Evolutionary conservation across 2,329 filamentous ascomycete species (phyloP).

Genomic region (Spiromastix sp.): DNA sequence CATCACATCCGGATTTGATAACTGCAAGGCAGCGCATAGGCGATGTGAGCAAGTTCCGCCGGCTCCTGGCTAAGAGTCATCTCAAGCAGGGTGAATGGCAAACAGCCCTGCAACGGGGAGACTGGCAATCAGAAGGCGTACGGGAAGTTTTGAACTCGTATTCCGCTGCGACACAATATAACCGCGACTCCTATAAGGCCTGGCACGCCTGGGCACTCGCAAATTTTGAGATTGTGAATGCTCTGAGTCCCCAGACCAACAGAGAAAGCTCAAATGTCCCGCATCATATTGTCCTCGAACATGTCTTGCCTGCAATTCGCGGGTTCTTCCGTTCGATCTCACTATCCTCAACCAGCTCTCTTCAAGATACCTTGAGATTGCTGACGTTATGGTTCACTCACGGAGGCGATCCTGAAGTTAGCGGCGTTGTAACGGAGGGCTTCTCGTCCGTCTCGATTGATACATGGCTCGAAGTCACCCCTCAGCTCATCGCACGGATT

Average conservation of each 20-base stretch:
- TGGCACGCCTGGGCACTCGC: conserved; percentile 98
- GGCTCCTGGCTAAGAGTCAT: conserved; percentile 87
- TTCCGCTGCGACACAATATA: conserved; percentile 82
- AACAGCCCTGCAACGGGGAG: conserved; percentile 69
- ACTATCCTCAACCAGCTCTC: conserved; percentile 77
- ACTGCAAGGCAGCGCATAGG: conserved; percentile 31
- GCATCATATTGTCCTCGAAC: conserved; percentile 62
- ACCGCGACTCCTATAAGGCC: conserved; percentile 94
- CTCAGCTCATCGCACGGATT: conserved; percentile 92
- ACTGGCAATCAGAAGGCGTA: conserved; percentile 80
- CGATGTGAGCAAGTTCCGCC: conserved; percentile 48
- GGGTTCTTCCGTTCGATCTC: conserved; percentile 98
- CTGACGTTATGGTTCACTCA: conserved; percentile 95
- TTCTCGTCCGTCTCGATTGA: conserved; percentile 89
- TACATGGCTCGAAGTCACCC: conserved; percentile 97
- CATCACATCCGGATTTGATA: conserved; percentile 29
- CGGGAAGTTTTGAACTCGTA: conserved; percentile 87
- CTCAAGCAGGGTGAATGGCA: conserved; percentile 96
- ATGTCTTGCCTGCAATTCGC: conserved; percentile 87
- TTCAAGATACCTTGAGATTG: conserved; percentile 88
- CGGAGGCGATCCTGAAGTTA: conserved; percentile 80
- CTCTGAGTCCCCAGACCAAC: conserved; percentile 57
- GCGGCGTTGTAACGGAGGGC: conserved; percentile 76
- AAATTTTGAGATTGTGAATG: conserved; percentile 96
- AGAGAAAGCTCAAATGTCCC: conserved; percentile 47